phyloP scores from a whole-genome alignment of 495 filamentous ascomycete species.

The Venustampulla echinocandica region DNA sequence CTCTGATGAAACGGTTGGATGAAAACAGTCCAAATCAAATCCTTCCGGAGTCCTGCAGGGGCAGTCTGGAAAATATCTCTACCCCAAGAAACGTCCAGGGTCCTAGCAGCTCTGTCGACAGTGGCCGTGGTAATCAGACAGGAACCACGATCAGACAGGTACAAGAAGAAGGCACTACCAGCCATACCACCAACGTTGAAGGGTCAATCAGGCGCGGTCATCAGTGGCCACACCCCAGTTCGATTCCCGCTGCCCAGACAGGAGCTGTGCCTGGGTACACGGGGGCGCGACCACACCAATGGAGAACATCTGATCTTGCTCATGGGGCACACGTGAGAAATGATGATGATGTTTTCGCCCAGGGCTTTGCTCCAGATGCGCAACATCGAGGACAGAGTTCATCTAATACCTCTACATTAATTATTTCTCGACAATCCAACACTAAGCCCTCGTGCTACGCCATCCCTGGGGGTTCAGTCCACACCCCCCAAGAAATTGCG shows the following conservation, averaged over 20 bases:
- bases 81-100: slow-evolving; percentile 29
- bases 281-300: slow-evolving; percentile 19
- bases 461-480: slow-evolving; percentile 11
- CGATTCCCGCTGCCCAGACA: slow-evolving; percentile 9
- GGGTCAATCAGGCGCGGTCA: slow-evolving; percentile 10
- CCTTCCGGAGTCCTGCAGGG: slow-evolving; percentile 21
- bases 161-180: slow-evolving; percentile 10
- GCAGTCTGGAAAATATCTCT: slow-evolving; percentile 28
- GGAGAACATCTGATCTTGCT: slow-evolving; percentile 18
- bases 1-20: slow-evolving; percentile 59
- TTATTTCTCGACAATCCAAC: slow-evolving; percentile 11
- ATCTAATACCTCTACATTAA: neutral
- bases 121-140: slow-evolving; percentile 7
- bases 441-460: slow-evolving; percentile 17
- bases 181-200: neutral
- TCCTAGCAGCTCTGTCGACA: slow-evolving; percentile 21
- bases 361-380: neutral
- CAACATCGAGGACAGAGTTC: neutral
- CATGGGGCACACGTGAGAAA: slow-evolving; percentile 15
- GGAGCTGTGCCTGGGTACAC: slow-evolving; percentile 17
- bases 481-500: slow-evolving; percentile 25
- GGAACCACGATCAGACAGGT: slow-evolving; percentile 31
- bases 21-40: slow-evolving; percentile 26
- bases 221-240: slow-evolving; percentile 16
- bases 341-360: slow-evolving; percentile 16